Percentiles rank a stretch among this genome's conserved stretches.
Evolutionary conservation across 2,329 filamentous ascomycete species (phyloP).

Genomic region (Lithohypha guttulata): DNA sequence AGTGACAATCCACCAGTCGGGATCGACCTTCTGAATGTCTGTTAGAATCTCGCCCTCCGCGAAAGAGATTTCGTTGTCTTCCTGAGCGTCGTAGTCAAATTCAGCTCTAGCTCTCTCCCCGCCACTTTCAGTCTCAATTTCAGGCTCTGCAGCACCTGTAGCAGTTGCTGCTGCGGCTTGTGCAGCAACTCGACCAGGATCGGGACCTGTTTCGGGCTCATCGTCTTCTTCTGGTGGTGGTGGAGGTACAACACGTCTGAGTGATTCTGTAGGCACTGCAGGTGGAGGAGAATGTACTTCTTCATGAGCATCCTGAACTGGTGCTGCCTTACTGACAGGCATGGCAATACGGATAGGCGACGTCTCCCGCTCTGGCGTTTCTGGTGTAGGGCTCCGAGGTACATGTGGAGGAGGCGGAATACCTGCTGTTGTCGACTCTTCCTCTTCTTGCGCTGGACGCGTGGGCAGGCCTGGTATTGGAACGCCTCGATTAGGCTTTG

Average conservation of each 20-base stretch:
- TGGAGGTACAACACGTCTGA: constrained; percentile 44
- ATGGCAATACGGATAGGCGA: constrained; percentile 81
- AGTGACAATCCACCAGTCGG: constrained; percentile 97
- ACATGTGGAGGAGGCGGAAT: constrained; percentile 36
- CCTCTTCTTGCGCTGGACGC: constrained; percentile 32
- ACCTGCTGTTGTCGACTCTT: constrained; percentile 32
- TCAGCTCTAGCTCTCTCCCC: constrained; percentile 62
- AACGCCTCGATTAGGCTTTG: constrained; percentile 62
- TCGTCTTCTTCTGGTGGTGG: constrained; percentile 56
- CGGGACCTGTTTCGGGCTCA: constrained; percentile 52
- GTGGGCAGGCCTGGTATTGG: constrained; percentile 67
- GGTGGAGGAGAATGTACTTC: constrained; percentile 32
- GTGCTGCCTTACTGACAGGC: constrained; percentile 53
- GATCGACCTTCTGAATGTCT: constrained; percentile 93
- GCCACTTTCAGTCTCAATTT: constrained; percentile 29
- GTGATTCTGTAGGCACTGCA: constrained; percentile 50
- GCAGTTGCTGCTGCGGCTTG: constrained; percentile 43
- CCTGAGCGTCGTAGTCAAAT: constrained; percentile 95
- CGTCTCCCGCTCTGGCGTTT: constrained; percentile 42
- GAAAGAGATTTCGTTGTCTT: constrained; percentile 92
- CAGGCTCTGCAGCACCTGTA: constrained; percentile 36
- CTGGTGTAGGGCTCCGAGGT: constrained; percentile 38
- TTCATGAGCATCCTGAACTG: constrained; percentile 34
- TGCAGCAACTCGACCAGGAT: constrained; percentile 50
- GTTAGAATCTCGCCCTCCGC: constrained; percentile 78